Conservation (phyloP, 1,139 yeast genomes). For the Kurtzmaniella natalensis region DNA sequence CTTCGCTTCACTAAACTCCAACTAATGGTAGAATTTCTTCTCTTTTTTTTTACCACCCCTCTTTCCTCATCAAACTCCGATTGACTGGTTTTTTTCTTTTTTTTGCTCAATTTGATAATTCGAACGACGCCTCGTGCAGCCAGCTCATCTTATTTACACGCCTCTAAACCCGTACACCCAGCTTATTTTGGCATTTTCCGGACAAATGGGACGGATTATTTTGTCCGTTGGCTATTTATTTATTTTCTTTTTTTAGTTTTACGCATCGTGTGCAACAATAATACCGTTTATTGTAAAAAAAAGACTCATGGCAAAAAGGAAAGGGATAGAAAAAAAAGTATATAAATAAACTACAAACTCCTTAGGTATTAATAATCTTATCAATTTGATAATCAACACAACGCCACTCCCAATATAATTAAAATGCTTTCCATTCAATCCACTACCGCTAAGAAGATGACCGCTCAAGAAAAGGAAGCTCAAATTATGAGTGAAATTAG, state of each 20-base stretch:
- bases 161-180: conserved; percentile 4
- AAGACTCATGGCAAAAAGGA: neutral
- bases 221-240: too few relatives aligned
- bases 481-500: conserved; percentile 46
- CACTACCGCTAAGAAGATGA: conserved; percentile 17
- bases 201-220: conserved; percentile 1
- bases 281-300: neutral
- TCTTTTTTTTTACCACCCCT: too few relatives aligned
- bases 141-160: too few relatives aligned
- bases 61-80: conserved; percentile 4
- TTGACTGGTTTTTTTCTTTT: conserved; percentile 3
- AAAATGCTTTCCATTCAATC: conserved; percentile 11
- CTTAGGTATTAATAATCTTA: neutral
- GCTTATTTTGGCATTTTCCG: neutral
- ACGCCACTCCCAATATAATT: neutral
- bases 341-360: neutral
- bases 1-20: too few relatives aligned
- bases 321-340: neutral
- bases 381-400: neutral
- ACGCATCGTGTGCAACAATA: neutral
- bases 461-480: conserved; percentile 47
- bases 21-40: too few relatives aligned
- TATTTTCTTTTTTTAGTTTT: conserved; percentile 1
- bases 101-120: too few relatives aligned
- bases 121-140: too few relatives aligned